Percentiles rank a stretch among this genome's conserved stretches.
Conservation (phyloP, 2,329 filamentous ascomycete species). For the Exophiala aquamarina region DNA sequence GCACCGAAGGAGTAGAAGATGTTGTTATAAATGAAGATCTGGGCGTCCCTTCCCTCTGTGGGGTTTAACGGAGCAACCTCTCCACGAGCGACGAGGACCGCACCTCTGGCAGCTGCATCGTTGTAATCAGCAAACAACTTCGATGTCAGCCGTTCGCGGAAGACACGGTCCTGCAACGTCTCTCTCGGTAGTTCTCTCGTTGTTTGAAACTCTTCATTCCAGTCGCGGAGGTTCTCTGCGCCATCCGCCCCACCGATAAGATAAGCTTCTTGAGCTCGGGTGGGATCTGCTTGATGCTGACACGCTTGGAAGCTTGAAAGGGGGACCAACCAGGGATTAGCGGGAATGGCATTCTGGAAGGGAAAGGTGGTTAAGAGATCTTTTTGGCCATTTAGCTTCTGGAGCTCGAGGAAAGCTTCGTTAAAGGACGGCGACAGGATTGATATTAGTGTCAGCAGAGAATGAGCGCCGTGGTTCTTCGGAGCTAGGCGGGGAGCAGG, state of each 20-base stretch:
- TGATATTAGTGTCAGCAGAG: constrained; percentile 75
- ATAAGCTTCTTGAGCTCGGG: constrained; percentile 89
- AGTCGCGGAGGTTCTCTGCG: constrained; percentile 90
- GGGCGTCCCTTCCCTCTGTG: constrained; percentile 85
- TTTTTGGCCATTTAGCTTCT: constrained; percentile 79
- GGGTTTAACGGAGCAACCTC: constrained; percentile 94
- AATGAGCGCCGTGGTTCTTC: constrained; percentile 79
- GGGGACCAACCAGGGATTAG: constrained; percentile 85
- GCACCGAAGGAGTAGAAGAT: constrained; percentile 99
- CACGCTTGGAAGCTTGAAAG: constrained; percentile 62
- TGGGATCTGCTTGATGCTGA: constrained; percentile 75
- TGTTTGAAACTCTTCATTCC: constrained; percentile 99
- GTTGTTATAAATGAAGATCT: constrained; percentile 99
- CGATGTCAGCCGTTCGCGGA: constrained; percentile 87
- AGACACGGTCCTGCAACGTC: constrained; percentile 90
- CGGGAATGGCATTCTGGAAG: constrained; percentile 89
- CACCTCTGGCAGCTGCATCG: constrained; percentile 88
- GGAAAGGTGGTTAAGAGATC: constrained; percentile 92
- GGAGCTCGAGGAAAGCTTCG: constrained; percentile 71
- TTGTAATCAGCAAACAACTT: constrained; percentile 98
- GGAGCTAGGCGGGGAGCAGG: constrained; percentile 76
- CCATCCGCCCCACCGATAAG: constrained; percentile 88
- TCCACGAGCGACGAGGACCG: constrained; percentile 85
- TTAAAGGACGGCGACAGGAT: constrained; percentile 82
- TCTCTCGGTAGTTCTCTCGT: constrained; percentile 93